These are phyloP conservation scores for Yamadazyma nakazawae DNA, from an alignment of 805 yeast species.

Conservation along the genomic window DNA sequence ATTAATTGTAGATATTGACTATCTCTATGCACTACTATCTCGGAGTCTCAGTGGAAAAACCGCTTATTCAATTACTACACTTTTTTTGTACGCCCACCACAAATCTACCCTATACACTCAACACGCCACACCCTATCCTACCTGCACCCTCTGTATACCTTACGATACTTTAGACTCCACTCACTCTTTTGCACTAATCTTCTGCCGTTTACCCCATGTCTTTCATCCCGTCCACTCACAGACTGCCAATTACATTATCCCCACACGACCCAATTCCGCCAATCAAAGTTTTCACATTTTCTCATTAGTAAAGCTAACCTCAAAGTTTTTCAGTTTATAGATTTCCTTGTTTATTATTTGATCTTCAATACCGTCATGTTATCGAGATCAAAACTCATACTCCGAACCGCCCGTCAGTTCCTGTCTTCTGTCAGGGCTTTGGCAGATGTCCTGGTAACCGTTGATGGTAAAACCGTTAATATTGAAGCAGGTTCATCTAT, in stretches of 20 bases:
- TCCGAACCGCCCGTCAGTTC: slow-evolving; percentile 19
- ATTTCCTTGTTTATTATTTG: not conserved
- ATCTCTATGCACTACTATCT: too few relatives aligned
- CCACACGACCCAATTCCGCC: slow-evolving; percentile 18
- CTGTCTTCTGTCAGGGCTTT: slow-evolving; percentile 19
- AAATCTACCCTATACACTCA: too few relatives aligned
- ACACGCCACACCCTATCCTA: too few relatives aligned
- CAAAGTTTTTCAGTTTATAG: not conserved
- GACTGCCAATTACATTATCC: not conserved
- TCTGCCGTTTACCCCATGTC: not conserved
- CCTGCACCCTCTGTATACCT: not conserved
- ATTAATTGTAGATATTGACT: too few relatives aligned
- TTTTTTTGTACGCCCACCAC: too few relatives aligned
- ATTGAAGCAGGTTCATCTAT: slow-evolving; percentile 86
- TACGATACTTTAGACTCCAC: too few relatives aligned
- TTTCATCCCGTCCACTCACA: slow-evolving; percentile 2
- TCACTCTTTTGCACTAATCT: too few relatives aligned
- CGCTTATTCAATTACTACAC: too few relatives aligned
- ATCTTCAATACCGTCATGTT: not conserved
- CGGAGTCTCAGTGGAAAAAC: too few relatives aligned
- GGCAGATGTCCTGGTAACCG: slow-evolving; percentile 55
- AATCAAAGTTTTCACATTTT: slow-evolving; percentile 27
- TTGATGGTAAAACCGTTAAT: slow-evolving; percentile 71
- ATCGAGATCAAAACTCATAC: slow-evolving; percentile 7
- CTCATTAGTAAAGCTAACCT: slow-evolving; percentile 15